These are phyloP conservation scores for Phytophthora hibernalis DNA, from an alignment of 352 stramenopile species.

Conservation along the genomic window DNA sequence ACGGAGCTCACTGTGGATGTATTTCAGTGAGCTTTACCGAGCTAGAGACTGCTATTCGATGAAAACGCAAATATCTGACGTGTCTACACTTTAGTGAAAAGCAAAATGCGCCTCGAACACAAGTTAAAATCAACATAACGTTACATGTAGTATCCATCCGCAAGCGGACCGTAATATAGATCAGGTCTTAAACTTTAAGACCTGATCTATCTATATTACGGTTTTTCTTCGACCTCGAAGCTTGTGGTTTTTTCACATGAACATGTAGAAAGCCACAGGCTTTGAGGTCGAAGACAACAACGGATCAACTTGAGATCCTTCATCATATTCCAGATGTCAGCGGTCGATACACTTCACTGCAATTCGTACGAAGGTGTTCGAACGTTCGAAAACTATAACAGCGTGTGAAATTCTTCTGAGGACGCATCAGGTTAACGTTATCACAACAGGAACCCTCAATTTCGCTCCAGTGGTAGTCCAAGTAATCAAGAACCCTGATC, in stretches of 20 bases:
- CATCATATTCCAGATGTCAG: neutral
- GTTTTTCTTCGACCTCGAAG: no score
- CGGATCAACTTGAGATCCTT: neutral
- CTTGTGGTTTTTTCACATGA: no score
- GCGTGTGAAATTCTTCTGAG: neutral
- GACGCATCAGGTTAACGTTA: neutral
- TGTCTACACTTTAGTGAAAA: no score
- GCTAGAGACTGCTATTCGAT: no score
- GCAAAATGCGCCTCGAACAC: neutral
- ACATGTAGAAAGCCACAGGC: neutral
- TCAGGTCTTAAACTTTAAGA: no score
- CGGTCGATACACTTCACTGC: neutral
- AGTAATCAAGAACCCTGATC: neutral
- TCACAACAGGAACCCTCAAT: constrained; percentile 1
- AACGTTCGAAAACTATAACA: neutral
- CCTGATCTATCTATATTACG: no score
- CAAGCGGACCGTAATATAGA: no score
- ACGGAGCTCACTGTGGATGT: no score
- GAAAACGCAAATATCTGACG: no score
- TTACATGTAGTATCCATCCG: no score
- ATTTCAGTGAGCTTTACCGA: no score
- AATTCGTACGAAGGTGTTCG: neutral
- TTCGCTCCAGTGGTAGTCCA: constrained; percentile 7
- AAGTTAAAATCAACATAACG: neutral
- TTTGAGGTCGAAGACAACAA: neutral